Evolutionary conservation across 164 flowering plant species (phyloP), one percentile per base, ranked within the genome.

Genomic region (Protea cynaroides): DNA sequence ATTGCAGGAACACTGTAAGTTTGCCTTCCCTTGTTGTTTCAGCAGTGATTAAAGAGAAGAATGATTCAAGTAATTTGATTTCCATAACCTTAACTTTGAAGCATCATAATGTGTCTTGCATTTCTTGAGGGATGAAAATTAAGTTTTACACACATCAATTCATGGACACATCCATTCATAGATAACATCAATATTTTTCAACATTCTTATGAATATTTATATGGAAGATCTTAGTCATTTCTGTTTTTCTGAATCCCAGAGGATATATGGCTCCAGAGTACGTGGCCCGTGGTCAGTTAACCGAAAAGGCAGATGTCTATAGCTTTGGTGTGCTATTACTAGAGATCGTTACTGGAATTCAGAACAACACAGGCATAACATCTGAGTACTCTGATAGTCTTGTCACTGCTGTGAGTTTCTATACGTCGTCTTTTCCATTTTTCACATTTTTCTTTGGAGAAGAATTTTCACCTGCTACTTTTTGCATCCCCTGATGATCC

Each of bases 1-100:
- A 84, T 90, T 69, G 97, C 98, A 9, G 98, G 95, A 75, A 93
- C 97, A 59, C 63, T 90, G 97, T 93, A 65, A 81, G 92, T 70
- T 0, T 4, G 9, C 46, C 46, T 40, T 40, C 46, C 8, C 1
- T 40, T 8, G 46, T 3, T 40, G 46, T 1, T 40, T 40, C 46
- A 40, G 14, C 46, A 40, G 46, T 40, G 4, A 40, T 40, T 29
- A 37, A 37, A 37, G 40, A 37, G 40, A 37, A 9, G 9, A 37
- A 4, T 37, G 4, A 37, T 37, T 37, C 4, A 37, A 37, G 40
- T 4, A 9, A 37, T 37, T 37, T 37, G 40, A 9, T 37, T 37
- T 37, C 40, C 9, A 9, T 37, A 37, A 37, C 9, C 9, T 37
- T 37, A 37, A 37, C 40, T 37, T 37, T 37, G 40, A 4, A 37